Conservation (phyloP, 2,329 filamentous ascomycete species). For the Xylariaceae sp. region DNA sequence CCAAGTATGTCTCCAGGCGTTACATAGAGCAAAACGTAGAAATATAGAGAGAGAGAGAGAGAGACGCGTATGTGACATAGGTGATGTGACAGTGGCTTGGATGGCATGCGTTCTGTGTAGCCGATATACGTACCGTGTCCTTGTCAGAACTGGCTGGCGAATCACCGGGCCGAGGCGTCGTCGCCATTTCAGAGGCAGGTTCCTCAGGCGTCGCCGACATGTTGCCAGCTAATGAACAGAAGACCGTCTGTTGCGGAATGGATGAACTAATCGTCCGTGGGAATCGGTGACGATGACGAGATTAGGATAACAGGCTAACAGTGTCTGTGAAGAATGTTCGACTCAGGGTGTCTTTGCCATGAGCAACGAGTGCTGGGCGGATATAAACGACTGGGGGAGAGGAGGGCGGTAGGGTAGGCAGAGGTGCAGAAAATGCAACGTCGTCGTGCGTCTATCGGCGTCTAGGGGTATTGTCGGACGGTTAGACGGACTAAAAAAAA, state of each 20-base stretch:
- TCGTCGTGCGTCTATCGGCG: constrained; percentile 5
- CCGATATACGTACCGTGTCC: constrained; percentile 34
- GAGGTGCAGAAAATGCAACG: constrained; percentile 18
- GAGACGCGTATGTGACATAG: constrained; percentile 14
- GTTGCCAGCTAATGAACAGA: constrained; percentile 14
- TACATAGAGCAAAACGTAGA: constrained; percentile 1
- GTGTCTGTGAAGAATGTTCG: constrained; percentile 4
- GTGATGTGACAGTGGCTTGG: constrained; percentile 1
- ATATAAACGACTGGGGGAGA: neutral
- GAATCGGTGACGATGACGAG: neutral
- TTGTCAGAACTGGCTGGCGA: constrained; percentile 35
- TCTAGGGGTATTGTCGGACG: constrained; percentile 1
- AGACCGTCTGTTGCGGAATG: neutral
- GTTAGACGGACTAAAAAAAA: neutral
- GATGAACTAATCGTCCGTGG: neutral
- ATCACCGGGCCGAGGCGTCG: constrained; percentile 22
- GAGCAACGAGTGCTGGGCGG: neutral
- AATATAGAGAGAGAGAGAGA: neutral
- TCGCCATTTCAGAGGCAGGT: constrained; percentile 19
- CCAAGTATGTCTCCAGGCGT: neutral
- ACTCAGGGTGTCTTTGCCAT: constrained; percentile 15
- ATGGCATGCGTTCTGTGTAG: constrained; percentile 8
- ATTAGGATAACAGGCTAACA: neutral
- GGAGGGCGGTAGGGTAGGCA: neutral
- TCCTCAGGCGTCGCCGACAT: constrained; percentile 33